phyloP scores from a whole-genome alignment of 805 yeast genomes.

The Candida methanosorbosa region DNA sequence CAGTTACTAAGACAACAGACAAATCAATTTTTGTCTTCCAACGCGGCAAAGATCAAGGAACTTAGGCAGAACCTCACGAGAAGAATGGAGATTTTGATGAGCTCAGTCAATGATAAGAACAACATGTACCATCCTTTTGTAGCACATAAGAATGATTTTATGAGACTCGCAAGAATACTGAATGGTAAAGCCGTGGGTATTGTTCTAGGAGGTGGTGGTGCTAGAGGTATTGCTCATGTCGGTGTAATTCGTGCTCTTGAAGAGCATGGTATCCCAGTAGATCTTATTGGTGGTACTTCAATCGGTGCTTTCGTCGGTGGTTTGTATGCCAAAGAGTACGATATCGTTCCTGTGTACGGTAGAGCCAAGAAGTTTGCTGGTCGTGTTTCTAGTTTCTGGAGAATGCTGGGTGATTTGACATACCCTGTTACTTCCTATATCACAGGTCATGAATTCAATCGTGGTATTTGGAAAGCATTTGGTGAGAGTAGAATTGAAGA shows the following conservation, averaged over 20 bases:
- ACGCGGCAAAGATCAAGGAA: constrained; percentile 3
- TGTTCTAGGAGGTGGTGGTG: constrained; percentile 97
- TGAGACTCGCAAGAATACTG: constrained; percentile 78
- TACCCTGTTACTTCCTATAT: constrained; percentile 92
- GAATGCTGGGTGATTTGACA: constrained; percentile 75
- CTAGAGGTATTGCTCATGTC: constrained; percentile 86
- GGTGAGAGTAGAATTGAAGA: constrained; percentile 92
- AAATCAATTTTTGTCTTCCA: background rate
- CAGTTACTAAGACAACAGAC: background rate
- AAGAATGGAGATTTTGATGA: constrained; percentile 16
- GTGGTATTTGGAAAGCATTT: constrained; percentile 96
- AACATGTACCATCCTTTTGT: constrained; percentile 26
- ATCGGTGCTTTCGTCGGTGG: constrained; percentile 97
- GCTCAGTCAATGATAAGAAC: constrained; percentile 12
- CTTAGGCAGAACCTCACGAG: constrained; percentile 17
- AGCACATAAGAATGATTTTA: constrained; percentile 77
- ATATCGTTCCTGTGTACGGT: constrained; percentile 84
- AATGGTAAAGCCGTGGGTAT: constrained; percentile 93
- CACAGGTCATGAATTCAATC: constrained; percentile 93
- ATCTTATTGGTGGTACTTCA: constrained; percentile 91
- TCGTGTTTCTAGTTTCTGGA: constrained; percentile 79
- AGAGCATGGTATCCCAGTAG: constrained; percentile 89
- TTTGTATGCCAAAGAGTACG: constrained; percentile 85
- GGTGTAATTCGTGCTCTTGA: constrained; percentile 90
- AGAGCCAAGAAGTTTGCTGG: constrained; percentile 80